phyloP scores from a whole-genome alignment of 768 basidiomycete genomes.

The Boletus barrowsii region DNA sequence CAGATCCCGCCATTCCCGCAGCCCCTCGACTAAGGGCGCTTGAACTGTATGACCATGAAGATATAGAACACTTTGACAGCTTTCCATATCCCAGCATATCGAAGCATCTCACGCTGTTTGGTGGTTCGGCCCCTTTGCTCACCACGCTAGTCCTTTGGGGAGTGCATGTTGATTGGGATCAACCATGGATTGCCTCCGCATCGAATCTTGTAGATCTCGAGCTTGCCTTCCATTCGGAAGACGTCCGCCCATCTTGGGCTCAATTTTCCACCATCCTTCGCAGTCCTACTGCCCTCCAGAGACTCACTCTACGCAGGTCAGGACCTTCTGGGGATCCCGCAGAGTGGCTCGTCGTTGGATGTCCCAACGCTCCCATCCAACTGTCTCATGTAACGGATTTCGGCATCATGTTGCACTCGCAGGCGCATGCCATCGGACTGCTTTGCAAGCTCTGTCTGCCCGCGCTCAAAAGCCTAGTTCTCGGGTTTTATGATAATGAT shows the following conservation, averaged over 20 bases:
- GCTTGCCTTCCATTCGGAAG: constrained; percentile 58
- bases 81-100: constrained; percentile 25
- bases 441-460: constrained; percentile 33
- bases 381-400: constrained; percentile 31
- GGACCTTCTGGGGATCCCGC: constrained; percentile 49
- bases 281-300: constrained; percentile 50
- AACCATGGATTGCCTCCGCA: constrained; percentile 30
- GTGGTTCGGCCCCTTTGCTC: constrained; percentile 51
- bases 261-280: constrained; percentile 52
- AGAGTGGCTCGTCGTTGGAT: constrained; percentile 31
- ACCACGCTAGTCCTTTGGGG: constrained; percentile 55
- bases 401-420: constrained; percentile 51
- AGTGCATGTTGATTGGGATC: constrained; percentile 67
- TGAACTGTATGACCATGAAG: constrained; percentile 52
- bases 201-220: constrained; percentile 47
- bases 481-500: constrained; percentile 57
- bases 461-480: constrained; percentile 34
- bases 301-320: constrained; percentile 52
- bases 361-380: constrained; percentile 31
- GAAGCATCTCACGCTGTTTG: constrained; percentile 42
- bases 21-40: constrained; percentile 56
- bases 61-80: too few relatives aligned
- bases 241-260: constrained; percentile 59
- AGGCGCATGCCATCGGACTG: constrained; percentile 36
- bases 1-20: constrained; percentile 34